phyloP scores from a whole-genome alignment of 805 yeast genomes.

The Starmerella scarabaei region DNA sequence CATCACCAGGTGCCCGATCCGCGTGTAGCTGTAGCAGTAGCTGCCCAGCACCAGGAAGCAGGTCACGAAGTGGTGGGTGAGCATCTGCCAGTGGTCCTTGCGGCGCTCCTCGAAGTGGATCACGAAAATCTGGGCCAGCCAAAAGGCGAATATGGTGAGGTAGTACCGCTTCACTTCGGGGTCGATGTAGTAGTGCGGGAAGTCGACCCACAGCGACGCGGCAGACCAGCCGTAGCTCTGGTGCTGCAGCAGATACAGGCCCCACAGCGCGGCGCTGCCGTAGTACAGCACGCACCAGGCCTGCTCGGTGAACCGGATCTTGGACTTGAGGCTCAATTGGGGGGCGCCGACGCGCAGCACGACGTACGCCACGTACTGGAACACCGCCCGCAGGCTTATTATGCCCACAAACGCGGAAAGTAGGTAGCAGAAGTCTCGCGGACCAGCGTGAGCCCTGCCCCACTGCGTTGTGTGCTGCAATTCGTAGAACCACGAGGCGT shows the following conservation, averaged over 20 bases:
- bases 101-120: conserved; percentile 66
- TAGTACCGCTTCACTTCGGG: conserved; percentile 52
- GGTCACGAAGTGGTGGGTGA: conserved; percentile 77
- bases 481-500: conserved; percentile 6
- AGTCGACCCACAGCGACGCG: conserved; percentile 46
- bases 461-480: conserved; percentile 11
- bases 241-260: conserved; percentile 42
- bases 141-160: conserved; percentile 55
- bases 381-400: conserved; percentile 14
- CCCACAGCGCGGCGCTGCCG: conserved; percentile 40
- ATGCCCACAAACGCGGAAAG: conserved; percentile 11
- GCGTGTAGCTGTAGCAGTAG: conserved; percentile 55
- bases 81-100: conserved; percentile 78
- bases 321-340: conserved; percentile 32
- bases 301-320: conserved; percentile 71
- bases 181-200: conserved; percentile 61
- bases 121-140: conserved; percentile 70
- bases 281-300: conserved; percentile 64
- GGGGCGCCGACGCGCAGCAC: not conserved
- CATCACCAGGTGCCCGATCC: conserved; percentile 67
- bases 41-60: conserved; percentile 54
- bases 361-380: conserved; percentile 7
- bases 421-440: conserved; percentile 12
- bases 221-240: conserved; percentile 49
- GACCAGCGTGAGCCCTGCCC: conserved; percentile 17